Conservation (phyloP, 1,284 basidiomycete species). For the Porodaedalea pini region DNA sequence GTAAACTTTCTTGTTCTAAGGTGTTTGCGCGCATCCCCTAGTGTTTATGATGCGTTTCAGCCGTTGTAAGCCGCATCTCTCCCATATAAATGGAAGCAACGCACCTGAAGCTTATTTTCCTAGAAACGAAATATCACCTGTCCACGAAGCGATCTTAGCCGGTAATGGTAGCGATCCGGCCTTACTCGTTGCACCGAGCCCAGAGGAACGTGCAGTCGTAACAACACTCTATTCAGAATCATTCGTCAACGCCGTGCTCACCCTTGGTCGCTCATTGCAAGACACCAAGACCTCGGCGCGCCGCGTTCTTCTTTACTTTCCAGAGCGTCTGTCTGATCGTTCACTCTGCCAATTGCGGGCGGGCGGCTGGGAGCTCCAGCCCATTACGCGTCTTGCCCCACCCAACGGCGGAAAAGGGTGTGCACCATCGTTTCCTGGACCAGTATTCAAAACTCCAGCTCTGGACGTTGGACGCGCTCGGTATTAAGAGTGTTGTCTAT, state of each 20-base stretch:
- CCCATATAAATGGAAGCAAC: neutral
- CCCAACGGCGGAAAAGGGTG: no score
- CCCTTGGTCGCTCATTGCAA: conserved; percentile 40
- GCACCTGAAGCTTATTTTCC: neutral
- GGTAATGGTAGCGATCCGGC: conserved; percentile 2
- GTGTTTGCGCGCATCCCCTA: no score
- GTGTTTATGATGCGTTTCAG: neutral
- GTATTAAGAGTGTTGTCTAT: conserved; percentile 35
- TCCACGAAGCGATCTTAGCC: neutral
- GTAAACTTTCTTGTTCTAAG: no score
- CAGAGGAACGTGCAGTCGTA: conserved; percentile 36
- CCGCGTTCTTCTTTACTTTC: conserved; percentile 38
- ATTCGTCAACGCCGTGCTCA: conserved; percentile 40
- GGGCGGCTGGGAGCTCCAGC: conserved; percentile 38
- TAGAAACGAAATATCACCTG: neutral
- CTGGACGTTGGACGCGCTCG: conserved; percentile 38
- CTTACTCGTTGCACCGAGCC: neutral
- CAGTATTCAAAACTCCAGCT: conserved; percentile 44
- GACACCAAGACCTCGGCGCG: conserved; percentile 35
- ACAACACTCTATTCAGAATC: conserved; percentile 42
- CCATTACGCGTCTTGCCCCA: conserved; percentile 34
- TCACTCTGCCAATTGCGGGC: conserved; percentile 39
- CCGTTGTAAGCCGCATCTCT: neutral
- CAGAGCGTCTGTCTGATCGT: conserved; percentile 35
- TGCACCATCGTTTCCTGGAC: no score